A percentile compares a stretch with the other conserved stretches of the same genome.
phyloP scores from a whole-genome alignment of 176 grass and related monocot genomes.

The Oryza brachyantha region DNA sequence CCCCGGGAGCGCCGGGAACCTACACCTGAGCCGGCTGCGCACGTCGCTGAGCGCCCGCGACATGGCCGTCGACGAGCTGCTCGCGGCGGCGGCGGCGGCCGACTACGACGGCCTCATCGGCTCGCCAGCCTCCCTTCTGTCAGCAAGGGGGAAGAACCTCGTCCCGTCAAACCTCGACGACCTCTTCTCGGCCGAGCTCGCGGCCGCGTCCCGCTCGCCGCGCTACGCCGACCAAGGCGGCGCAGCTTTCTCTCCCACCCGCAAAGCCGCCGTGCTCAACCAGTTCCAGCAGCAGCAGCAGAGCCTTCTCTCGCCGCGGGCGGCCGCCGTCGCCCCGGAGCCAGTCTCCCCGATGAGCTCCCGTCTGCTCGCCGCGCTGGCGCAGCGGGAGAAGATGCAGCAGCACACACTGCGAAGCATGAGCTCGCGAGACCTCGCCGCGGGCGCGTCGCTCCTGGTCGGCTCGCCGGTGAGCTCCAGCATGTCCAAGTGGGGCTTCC shows the following conservation, averaged over 20 bases:
- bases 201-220: slow-evolving; percentile 33
- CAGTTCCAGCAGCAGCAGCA: slow-evolving; percentile 68
- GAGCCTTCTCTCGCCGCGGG: slow-evolving; percentile 47
- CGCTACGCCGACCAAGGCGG: slow-evolving; percentile 38
- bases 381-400: slow-evolving; percentile 61
- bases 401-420: slow-evolving; percentile 68
- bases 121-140: slow-evolving; percentile 34
- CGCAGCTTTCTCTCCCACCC: slow-evolving; percentile 39
- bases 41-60: slow-evolving; percentile 55
- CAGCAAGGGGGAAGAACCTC: slow-evolving; percentile 35
- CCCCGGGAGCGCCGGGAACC: slow-evolving; percentile 39
- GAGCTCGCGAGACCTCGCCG: slow-evolving; percentile 61
- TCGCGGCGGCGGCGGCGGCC: slow-evolving; percentile 28
- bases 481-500: slow-evolving; percentile 59
- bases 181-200: slow-evolving; percentile 44
- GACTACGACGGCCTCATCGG: slow-evolving; percentile 41
- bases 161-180: slow-evolving; percentile 56
- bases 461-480: slow-evolving; percentile 46
- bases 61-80: slow-evolving; percentile 48
- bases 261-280: slow-evolving; percentile 41
- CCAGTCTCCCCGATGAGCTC: slow-evolving; percentile 58
- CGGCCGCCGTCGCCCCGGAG: neutral
- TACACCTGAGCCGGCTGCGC: slow-evolving; percentile 50
- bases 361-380: slow-evolving; percentile 37
- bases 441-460: slow-evolving; percentile 25